Base-by-base conservation (phyloP, 2,329 filamentous ascomycete species). In the Bisporella sp. region DNA sequence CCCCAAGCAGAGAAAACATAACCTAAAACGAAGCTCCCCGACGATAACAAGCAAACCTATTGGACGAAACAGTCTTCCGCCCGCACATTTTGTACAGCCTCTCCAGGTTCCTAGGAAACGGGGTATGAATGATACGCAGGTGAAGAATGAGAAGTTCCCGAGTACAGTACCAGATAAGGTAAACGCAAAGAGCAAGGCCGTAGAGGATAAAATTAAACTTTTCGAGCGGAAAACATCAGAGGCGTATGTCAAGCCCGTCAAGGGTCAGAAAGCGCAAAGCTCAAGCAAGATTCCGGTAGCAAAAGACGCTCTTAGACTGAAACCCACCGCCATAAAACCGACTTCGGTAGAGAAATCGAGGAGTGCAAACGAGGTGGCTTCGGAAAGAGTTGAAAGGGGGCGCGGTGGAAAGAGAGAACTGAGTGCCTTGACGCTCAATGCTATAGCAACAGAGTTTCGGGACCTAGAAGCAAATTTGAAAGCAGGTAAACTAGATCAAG, bases 121-220 rank as follows among this genome's bases (percentile, higher is more conserved):
- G 21, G 21, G 21, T 21, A 21, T 21, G 21, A 21, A 21, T 21
- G 21, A 21, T 21, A 21, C 21, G 21, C 21, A 21, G 21, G 21
- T 21, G 21, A 21, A 21, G 21, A 21, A 21, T 21, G 21, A 21
- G 21, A 21, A 21, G 21, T 21, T 21, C 21, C 21, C 21, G 21
- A 21, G 21, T 21, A 21, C 21, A 21, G 21, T 21, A 21, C 21
- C 21, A 21, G 21, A 21, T 21, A 21, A 21, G 21, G 21, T 21
- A 21, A 21, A 21, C 21, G 21, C 21, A 21, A 21, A 21, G 21
- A 59, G 52, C 37, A 50, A 53, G 7, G n/a, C 46, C 6, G 59
- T 64, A 35, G 57, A 43, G 13, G 61, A 64, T 29, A 59, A 53
- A 41, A 47, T 64, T 8, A 59, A 57, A 30, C 49, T 59, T 1